Evolutionary conservation across 148 eudicot genomes (phyloP).

Genomic region (Heliamphora exappendiculata): DNA sequence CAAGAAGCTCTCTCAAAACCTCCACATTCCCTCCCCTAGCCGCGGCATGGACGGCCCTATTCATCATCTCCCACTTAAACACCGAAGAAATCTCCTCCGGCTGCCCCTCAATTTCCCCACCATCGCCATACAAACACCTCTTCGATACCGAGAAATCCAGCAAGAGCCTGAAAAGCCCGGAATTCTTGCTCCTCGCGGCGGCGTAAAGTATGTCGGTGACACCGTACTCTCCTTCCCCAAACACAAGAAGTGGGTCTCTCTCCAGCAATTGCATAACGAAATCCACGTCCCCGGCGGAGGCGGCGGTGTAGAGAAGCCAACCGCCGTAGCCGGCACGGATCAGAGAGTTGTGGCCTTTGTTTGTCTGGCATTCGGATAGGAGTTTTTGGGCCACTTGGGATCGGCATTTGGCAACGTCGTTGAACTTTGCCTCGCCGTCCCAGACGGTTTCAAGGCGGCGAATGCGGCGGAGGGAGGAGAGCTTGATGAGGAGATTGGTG

Average conservation of each 20-base stretch:
- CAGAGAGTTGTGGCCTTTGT: slow-evolving; percentile 39
- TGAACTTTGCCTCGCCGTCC: slow-evolving; percentile 44
- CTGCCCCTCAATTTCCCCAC: slow-evolving; percentile 12
- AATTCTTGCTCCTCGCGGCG: slow-evolving; percentile 62
- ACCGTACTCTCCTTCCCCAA: slow-evolving; percentile 78
- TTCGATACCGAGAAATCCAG: slow-evolving; percentile 31
- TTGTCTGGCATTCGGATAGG: slow-evolving; percentile 37
- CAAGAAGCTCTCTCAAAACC: slow-evolving; percentile 52
- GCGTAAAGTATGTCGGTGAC: slow-evolving; percentile 69
- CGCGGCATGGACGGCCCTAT: slow-evolving; percentile 66
- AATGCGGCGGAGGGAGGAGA: slow-evolving; percentile 65
- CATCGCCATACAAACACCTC: slow-evolving; percentile 6
- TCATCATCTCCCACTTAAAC: slow-evolving; percentile 48
- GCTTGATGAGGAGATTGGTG: slow-evolving; percentile 69
- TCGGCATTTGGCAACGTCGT: slow-evolving; percentile 42
- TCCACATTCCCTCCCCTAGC: slow-evolving; percentile 73
- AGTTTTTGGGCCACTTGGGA: slow-evolving; percentile 53
- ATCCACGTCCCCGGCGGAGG: slow-evolving; percentile 62
- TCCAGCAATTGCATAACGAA: slow-evolving; percentile 57
- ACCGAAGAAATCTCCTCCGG: slow-evolving; percentile 17
- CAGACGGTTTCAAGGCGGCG: slow-evolving; percentile 78
- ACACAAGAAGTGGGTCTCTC: slow-evolving; percentile 50
- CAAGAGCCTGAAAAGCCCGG: slow-evolving; percentile 54
- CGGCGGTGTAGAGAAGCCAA: slow-evolving; percentile 85
- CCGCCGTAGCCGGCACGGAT: slow-evolving; percentile 77